These are phyloP conservation scores for Sporisorium scitamineum DNA, from an alignment of 1,284 basidiomycete species.

Conservation along the genomic window DNA sequence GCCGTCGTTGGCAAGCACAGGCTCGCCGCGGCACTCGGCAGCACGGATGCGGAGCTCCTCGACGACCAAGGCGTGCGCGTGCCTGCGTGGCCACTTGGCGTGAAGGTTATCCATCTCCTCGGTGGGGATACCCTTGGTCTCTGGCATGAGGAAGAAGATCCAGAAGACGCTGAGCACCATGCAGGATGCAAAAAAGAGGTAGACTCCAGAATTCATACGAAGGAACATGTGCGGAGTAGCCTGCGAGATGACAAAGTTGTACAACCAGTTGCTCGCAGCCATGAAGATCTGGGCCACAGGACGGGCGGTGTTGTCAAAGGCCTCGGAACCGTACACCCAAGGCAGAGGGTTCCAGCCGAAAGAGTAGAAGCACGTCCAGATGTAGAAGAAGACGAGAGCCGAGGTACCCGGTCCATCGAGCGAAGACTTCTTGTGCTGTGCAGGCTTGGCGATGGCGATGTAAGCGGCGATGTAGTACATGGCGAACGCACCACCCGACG, in stretches of 20 bases:
- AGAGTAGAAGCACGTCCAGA: slow-evolving; percentile 57
- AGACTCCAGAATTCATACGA: slow-evolving; percentile 73
- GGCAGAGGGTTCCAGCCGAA: slow-evolving; percentile 62
- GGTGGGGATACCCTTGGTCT: slow-evolving; percentile 80
- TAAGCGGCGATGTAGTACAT: slow-evolving; percentile 58
- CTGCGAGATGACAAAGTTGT: slow-evolving; percentile 76
- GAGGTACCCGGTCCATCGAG: slow-evolving; percentile 30
- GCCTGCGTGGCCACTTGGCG: slow-evolving; percentile 22
- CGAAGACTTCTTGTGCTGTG: slow-evolving; percentile 4
- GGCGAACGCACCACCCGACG: slow-evolving; percentile 36
- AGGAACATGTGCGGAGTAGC: slow-evolving; percentile 60
- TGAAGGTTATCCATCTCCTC: slow-evolving; percentile 75
- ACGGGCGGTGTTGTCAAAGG: slow-evolving; percentile 84
- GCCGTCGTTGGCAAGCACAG: slow-evolving; percentile 10
- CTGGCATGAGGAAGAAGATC: slow-evolving; percentile 75
- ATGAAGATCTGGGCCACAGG: slow-evolving; percentile 84
- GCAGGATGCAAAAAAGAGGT: slow-evolving; percentile 76
- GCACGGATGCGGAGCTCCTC: slow-evolving; percentile 31
- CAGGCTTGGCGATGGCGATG: slow-evolving; percentile 52
- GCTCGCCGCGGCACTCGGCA: slow-evolving; percentile 21
- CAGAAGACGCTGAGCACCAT: slow-evolving; percentile 76
- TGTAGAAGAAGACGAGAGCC: slow-evolving; percentile 57
- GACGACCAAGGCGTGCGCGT: slow-evolving; percentile 25
- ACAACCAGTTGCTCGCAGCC: slow-evolving; percentile 84
- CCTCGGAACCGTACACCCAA: slow-evolving; percentile 72